Conservation (phyloP, 495 filamentous ascomycete genomes). For the Neurospora discreta region DNA sequence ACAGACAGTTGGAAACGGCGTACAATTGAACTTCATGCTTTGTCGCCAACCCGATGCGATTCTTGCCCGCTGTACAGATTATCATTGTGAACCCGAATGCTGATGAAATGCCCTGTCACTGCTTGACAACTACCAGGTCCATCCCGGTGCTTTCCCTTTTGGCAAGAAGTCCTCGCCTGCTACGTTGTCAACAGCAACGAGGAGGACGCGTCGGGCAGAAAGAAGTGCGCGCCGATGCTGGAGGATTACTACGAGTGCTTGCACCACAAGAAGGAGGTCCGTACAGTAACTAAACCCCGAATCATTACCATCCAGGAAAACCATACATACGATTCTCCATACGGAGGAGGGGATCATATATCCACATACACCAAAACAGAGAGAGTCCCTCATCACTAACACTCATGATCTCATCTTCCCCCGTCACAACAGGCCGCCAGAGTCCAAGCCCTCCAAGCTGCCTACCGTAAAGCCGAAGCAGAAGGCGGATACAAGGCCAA, state of each 20-base stretch:
- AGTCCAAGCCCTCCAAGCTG: constrained; percentile 65
- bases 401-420: background rate
- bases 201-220: constrained; percentile 67
- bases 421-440: constrained; percentile 54
- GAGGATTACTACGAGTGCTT: constrained; percentile 99
- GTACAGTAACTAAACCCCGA: constrained; percentile 3
- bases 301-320: background rate
- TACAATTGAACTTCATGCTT: background rate
- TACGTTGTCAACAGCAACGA: constrained; percentile 73
- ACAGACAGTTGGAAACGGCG: background rate
- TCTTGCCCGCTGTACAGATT: background rate
- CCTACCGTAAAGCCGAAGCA: constrained; percentile 74
- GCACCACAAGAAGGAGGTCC: constrained; percentile 95
- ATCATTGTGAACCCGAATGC: background rate
- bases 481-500: constrained; percentile 60
- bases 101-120: background rate
- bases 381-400: background rate
- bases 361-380: background rate
- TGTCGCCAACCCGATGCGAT: background rate
- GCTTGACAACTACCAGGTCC: constrained; percentile 43
- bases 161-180: constrained; percentile 87
- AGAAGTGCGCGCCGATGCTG: constrained; percentile 77
- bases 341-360: background rate
- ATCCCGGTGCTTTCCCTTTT: constrained; percentile 95
- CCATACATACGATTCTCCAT: constrained; percentile 1